Evolutionary conservation across 768 basidiomycete species (phyloP), one percentile per base, ranked within the genome.

Genomic region (Serendipita indica): DNA sequence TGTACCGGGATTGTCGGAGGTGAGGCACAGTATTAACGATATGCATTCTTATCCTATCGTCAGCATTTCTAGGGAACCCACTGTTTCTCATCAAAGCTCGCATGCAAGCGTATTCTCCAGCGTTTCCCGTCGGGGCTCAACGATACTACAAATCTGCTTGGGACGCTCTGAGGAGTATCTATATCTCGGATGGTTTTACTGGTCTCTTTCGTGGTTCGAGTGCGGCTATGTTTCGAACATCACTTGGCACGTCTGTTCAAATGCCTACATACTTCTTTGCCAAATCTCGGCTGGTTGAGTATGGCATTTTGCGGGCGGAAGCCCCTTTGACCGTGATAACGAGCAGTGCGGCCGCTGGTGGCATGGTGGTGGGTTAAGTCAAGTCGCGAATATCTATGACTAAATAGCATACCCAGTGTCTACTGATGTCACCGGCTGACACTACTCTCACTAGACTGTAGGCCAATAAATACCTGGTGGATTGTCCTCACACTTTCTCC

Each of bases 81-180:
- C 72, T 96, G 13, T 99, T 94, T 72, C 74, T 99, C 59, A 81
- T 98, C 67, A 98, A 99, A 72, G 96, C 96, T 3, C 81, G 96
- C 41, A 97, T 98, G 86, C 96, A 99, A 84, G 94, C 96, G 28
- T 99, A 91, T 72, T 98, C 93, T 0, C 92, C 94, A 3, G 80
- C 83, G 35, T 76, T 97, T 13, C 94, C 96, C 6, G 89, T 99
- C 58, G 96, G 96, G 60, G 78, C 90, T 6, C 96, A 99, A 67
- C 93, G 91, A 68, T 68, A 89, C 65, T 98, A 99, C 73, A 87
- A 84, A 64, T 84, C 69, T 64, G 85, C 87, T 0, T 80, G 85
- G 58, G 75, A 94, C 65, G 96, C 92, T 1, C 71, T 99, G 16
- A 69, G 75, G 0, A 86, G 81, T 0, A 92, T 98, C 64, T 84